Percentiles rank a stretch among this genome's conserved stretches.
phyloP scores from a whole-genome alignment of 257 asterid species.

The Przewalskia tangutica region DNA sequence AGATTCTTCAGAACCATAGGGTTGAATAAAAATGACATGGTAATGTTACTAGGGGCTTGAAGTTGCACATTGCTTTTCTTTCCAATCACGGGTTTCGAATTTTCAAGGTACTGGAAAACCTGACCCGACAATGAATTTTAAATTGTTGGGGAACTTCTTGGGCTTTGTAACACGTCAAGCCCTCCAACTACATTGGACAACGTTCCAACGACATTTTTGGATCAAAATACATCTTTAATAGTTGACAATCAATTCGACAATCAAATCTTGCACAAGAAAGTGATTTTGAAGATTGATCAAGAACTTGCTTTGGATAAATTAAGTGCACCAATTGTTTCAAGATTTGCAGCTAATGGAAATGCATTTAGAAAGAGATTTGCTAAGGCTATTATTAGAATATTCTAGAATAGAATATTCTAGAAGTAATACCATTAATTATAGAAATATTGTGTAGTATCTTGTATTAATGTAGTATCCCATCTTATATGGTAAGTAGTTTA shows the following conservation, averaged over 20 bases:
- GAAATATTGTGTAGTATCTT: too few relatives aligned
- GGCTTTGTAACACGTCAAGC: conserved; percentile 27
- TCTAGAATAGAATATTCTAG: too few relatives aligned
- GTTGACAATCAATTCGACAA: conserved; percentile 61
- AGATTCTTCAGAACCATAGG: conserved; percentile 28
- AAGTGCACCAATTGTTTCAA: conserved; percentile 23
- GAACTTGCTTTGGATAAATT: conserved; percentile 36
- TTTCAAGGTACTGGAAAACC: conserved; percentile 22
- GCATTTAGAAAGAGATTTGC: conserved; percentile 10
- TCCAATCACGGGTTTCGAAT: conserved; percentile 38
- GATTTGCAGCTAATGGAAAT: conserved; percentile 6
- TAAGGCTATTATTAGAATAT: too few relatives aligned
- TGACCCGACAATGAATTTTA: conserved; percentile 29
- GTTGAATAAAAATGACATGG: conserved; percentile 49
- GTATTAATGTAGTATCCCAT: too few relatives aligned
- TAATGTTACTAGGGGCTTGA: conserved; percentile 63
- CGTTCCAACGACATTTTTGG: conserved; percentile 37
- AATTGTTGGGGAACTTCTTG: conserved; percentile 22
- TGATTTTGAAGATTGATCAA: conserved; percentile 63
- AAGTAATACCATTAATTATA: too few relatives aligned
- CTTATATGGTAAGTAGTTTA: too few relatives aligned
- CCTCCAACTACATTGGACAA: conserved; percentile 25
- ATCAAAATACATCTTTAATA: conserved; percentile 49
- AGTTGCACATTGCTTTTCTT: conserved; percentile 50
- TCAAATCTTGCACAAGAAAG: conserved; percentile 40